Evolutionary conservation across 2,329 filamentous ascomycete species (phyloP).

Genomic region (Paecilomyces fulvus): DNA sequence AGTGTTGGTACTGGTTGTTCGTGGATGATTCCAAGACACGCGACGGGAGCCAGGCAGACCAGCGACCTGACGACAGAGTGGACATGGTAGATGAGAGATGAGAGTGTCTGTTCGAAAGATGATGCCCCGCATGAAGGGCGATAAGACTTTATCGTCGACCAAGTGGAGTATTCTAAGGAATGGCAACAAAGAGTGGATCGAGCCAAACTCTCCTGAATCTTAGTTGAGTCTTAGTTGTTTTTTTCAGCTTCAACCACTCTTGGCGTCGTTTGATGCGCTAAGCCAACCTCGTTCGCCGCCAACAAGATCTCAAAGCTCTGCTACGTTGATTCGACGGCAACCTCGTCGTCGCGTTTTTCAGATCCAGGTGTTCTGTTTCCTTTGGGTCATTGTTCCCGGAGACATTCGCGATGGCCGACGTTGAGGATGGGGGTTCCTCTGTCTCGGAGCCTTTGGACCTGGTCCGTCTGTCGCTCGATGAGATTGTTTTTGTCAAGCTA

Average conservation of each 20-base stretch:
- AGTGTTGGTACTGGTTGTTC: background rate
- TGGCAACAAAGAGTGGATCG: background rate
- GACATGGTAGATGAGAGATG: background rate
- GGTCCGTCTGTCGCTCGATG: slow-evolving; percentile 86
- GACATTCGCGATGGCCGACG: slow-evolving; percentile 63
- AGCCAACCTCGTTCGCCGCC: background rate
- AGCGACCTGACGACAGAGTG: background rate
- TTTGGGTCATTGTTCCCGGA: background rate
- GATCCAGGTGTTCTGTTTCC: background rate
- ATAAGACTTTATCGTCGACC: background rate
- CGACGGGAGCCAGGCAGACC: background rate
- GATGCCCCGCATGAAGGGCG: background rate
- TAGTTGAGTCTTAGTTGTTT: background rate
- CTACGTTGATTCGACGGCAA: background rate
- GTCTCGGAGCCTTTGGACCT: slow-evolving; percentile 92
- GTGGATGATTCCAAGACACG: background rate
- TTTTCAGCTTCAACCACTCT: background rate
- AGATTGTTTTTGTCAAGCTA: slow-evolving; percentile 95
- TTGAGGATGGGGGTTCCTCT: slow-evolving; percentile 61
- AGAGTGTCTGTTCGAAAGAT: background rate
- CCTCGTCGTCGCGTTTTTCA: background rate
- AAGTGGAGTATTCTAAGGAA: background rate
- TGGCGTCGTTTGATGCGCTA: background rate
- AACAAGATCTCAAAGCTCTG: background rate
- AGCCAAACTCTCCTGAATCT: background rate